Base-by-base conservation (phyloP, 1,284 basidiomycete genomes). In the Papiliotrema flavescens region DNA sequence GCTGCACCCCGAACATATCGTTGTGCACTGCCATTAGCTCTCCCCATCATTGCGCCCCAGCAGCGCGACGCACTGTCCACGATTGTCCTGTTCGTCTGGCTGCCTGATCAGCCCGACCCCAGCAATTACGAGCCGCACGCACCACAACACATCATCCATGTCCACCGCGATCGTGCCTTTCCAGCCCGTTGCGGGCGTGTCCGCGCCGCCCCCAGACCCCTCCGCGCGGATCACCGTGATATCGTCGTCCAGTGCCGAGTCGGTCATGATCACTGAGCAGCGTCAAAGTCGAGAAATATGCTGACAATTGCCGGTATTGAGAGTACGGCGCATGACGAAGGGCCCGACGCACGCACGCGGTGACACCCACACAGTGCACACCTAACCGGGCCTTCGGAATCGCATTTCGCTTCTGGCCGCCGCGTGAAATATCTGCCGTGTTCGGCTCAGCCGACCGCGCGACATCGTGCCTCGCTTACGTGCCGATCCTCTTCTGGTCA, bases 91-190 rank as follows among this genome's bases (percentile, higher is more conserved):
- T 89, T 90, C 2, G 87, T 90, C 66, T 83, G 77, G 60, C 70
- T 71, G 15, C 41, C 24, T 32, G 23, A 36, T 51, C 50, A 51
- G 42, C 23, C 23, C 43, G 34, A 14, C 40, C 37, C 39, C 19
- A 37, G 4, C 8, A 35, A 37, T 13, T 26, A 36, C 8, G 7
- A 34, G 32, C 34, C 45, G 32, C 34, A 60, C 69, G 54, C 50
- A 68, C 69, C 84, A 80, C 49, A 89, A 74, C 4, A 89, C 88
- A 78, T 90, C 88, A 63, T 89, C 88, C 56, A 89, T 74, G 75
- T 89, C 88, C 39, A 88, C 78, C 3, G 86, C 85, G 66, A 89
- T 85, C n/a, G 53, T 69, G 11, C 66, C 65, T 26, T 13, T 68
- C 47, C 50, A 32, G 6, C 28, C 28, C 28, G 28, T 11, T 32